Percentiles rank a stretch among this genome's conserved stretches.
These are phyloP conservation scores for Metarhizium brunneum DNA, from an alignment of 2,329 filamentous ascomycete genomes.

Conservation along the genomic window DNA sequence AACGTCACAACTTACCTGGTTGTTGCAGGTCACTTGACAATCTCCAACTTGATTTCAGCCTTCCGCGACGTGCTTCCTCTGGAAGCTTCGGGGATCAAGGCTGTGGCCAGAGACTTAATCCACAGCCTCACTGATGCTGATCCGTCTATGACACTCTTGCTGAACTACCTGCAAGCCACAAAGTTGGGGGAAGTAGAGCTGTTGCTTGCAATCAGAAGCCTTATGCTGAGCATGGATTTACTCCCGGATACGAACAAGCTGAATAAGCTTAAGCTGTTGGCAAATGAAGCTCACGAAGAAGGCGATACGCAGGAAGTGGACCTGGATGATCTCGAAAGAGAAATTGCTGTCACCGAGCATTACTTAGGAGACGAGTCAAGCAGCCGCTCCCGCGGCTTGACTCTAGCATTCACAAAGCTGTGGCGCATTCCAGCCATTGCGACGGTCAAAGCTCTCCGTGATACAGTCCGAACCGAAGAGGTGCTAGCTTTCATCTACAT, in stretches of 20 bases:
- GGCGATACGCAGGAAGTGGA: conserved; percentile 37
- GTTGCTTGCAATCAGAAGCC: conserved; percentile 52
- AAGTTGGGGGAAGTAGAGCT: conserved; percentile 58
- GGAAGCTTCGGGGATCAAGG: conserved; percentile 33
- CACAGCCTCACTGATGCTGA: conserved; percentile 55
- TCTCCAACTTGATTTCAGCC: conserved; percentile 48
- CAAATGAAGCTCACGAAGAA: conserved; percentile 15
- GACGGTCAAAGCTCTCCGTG: conserved; percentile 55
- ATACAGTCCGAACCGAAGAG: conserved; percentile 55
- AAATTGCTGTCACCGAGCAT: conserved; percentile 59
- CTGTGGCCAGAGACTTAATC: conserved; percentile 52
- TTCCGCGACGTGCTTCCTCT: conserved; percentile 39
- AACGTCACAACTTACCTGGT: conserved; percentile 50
- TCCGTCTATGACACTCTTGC: conserved; percentile 56
- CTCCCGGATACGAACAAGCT: conserved; percentile 32
- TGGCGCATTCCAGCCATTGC: conserved; percentile 51
- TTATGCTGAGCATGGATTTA: conserved; percentile 62
- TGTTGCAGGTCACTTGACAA: conserved; percentile 49
- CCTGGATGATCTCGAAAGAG: conserved; percentile 51
- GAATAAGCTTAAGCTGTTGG: conserved; percentile 22
- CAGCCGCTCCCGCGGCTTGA: conserved; percentile 54
- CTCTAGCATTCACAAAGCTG: conserved; percentile 60
- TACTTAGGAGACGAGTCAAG: conserved; percentile 56
- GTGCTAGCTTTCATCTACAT: conserved; percentile 63
- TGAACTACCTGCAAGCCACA: conserved; percentile 55